phyloP scores from a whole-genome alignment of 257 asterid genomes.

The Nicotiana tomentosiformis region DNA sequence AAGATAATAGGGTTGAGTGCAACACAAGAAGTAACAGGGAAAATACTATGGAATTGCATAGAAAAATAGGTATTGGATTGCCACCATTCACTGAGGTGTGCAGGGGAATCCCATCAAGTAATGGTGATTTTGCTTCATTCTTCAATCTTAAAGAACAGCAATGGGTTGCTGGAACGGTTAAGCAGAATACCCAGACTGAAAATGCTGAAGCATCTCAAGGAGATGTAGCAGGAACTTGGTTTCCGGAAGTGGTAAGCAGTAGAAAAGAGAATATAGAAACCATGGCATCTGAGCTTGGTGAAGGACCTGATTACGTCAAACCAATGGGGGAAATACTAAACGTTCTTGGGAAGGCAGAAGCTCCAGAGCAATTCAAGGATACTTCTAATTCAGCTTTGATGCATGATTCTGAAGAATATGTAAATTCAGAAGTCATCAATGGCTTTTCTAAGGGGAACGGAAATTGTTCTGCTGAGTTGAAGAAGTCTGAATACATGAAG shows the following conservation, averaged over 20 bases:
- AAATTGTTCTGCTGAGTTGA: constrained; percentile 19
- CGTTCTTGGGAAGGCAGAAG: constrained; percentile 22
- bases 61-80: constrained; percentile 24
- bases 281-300: constrained; percentile 31
- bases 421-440: constrained; percentile 17
- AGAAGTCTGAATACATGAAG: constrained; percentile 14
- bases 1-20: constrained; percentile 25
- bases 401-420: constrained; percentile 15
- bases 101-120: constrained; percentile 15
- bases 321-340: constrained; percentile 10
- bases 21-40: constrained; percentile 25
- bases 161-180: constrained; percentile 20
- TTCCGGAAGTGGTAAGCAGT: constrained; percentile 28
- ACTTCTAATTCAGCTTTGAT: constrained; percentile 10
- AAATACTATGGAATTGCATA: constrained; percentile 22
- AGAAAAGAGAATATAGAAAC: constrained; percentile 28
- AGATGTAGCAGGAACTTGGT: constrained; percentile 24
- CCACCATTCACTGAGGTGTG: constrained; percentile 16
- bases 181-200: constrained; percentile 18
- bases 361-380: constrained; percentile 21
- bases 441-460: constrained; percentile 21
- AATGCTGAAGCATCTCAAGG: constrained; percentile 35
- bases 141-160: constrained; percentile 20
- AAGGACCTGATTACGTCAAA: constrained; percentile 11
- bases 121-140: constrained; percentile 24